These are phyloP conservation scores for Trichomonas vaginalis DNA, from an alignment of 208 protist species.

Conservation along the genomic window DNA sequence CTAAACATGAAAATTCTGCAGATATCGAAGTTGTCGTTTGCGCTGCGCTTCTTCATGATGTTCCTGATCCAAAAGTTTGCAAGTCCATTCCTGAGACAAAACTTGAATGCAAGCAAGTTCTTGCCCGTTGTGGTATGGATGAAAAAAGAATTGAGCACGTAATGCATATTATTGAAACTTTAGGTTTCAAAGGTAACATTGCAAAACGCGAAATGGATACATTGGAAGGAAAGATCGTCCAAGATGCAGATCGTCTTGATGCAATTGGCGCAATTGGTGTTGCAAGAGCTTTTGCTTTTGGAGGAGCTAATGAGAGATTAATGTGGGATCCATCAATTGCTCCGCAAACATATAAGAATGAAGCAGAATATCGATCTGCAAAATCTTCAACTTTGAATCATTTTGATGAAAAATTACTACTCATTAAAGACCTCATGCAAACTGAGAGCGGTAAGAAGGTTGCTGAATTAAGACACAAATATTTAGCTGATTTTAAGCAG, in stretches of 20 bases:
- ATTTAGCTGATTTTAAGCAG: neutral
- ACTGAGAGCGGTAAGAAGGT: neutral
- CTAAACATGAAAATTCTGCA: neutral
- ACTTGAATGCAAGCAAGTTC: neutral
- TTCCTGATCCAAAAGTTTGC: neutral
- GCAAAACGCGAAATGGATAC: neutral
- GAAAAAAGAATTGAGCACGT: neutral
- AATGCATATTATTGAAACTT: neutral
- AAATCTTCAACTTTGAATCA: slow-evolving; percentile 21
- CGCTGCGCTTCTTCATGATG: neutral
- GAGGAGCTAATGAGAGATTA: neutral
- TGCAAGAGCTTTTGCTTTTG: slow-evolving; percentile 27
- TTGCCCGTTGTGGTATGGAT: neutral
- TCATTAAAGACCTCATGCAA: slow-evolving; percentile 23
- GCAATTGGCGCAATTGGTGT: slow-evolving; percentile 37
- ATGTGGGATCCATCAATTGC: slow-evolving; percentile 5
- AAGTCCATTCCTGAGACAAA: neutral
- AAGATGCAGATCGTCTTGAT: slow-evolving; percentile 35
- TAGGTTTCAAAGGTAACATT: neutral
- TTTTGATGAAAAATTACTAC: slow-evolving; percentile 32
- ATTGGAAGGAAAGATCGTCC: slow-evolving; percentile 17
- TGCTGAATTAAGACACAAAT: neutral
- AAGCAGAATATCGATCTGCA: slow-evolving; percentile 20
- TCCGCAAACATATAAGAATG: neutral
- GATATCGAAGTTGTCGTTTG: neutral